A percentile compares a stretch with the other conserved stretches of the same genome.
These are phyloP conservation scores for Protomyces arabidopsidicola DNA, from an alignment of 1,139 yeast genomes.

Conservation along the genomic window DNA sequence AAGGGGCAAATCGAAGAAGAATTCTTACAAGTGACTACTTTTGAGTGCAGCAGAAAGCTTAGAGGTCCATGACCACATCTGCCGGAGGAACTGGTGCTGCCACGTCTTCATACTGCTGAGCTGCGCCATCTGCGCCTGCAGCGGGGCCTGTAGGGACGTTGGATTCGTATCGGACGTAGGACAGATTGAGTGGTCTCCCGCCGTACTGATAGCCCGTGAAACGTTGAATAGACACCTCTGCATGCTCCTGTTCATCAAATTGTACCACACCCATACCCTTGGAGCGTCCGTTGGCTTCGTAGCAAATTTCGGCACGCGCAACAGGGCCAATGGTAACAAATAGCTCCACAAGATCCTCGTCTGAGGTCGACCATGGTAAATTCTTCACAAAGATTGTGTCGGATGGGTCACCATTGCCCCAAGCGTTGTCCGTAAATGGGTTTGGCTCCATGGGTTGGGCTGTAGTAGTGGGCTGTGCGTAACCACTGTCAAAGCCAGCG, in stretches of 20 bases:
- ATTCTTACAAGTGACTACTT: no score
- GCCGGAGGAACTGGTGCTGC: neutral
- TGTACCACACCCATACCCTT: conserved; percentile 81
- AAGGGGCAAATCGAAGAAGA: no score
- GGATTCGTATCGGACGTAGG: conserved; percentile 33
- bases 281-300: conserved; percentile 61
- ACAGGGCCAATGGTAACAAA: conserved; percentile 83
- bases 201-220: conserved; percentile 27
- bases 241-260: conserved; percentile 63
- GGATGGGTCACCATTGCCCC: conserved; percentile 60
- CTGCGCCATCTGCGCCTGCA: neutral
- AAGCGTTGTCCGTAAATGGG: conserved; percentile 60
- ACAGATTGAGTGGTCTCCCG: conserved; percentile 33
- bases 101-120: neutral
- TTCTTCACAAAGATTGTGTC: conserved; percentile 67
- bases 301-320: conserved; percentile 70
- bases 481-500: conserved; percentile 31
- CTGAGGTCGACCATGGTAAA: conserved; percentile 83
- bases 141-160: conserved; percentile 18
- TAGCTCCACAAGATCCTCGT: conserved; percentile 76
- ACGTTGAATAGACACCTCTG: conserved; percentile 68
- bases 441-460: conserved; percentile 35
- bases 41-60: neutral
- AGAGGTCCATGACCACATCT: neutral
- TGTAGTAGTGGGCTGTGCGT: conserved; percentile 31